Base-by-base conservation (phyloP, 257 asterid genomes). In the Solanum piurae region DNA sequence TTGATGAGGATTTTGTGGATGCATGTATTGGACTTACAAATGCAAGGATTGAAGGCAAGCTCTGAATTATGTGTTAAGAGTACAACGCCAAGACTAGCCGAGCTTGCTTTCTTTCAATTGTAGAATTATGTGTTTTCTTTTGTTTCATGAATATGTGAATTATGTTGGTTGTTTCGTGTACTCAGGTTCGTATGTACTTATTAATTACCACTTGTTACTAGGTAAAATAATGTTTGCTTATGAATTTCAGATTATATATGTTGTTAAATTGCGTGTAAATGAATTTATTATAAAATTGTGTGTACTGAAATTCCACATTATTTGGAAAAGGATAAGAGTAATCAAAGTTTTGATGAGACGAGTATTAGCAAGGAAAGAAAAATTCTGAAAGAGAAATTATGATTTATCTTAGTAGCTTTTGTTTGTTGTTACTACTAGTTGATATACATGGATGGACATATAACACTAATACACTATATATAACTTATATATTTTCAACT, bases 1-100 rank as follows among this genome's bases (percentile, higher is more conserved):
- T 97, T 23, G 93, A 92, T 68, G 95, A 80, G 44, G 99, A 95
- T 89, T 95, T 97, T 86, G 99, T 97, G n/a, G 98, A 95, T 91
- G 98, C 98, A 0, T 97, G 99, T 89, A 93, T 87, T 2, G 98
- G 95, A 4, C 83, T 95, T 37, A 95, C 98, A 0, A 68, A 87
- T 25, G 98, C 98, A 33, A 89, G 98, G 93, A 90, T 89, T 64
- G 94, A 93, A 52, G 98, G 98, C 7, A 92, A 90, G 42, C 91
- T 88, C 29, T 94, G 88, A 90, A 29, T 29, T 29, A 29, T 29
- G 31, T 29, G 31, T 29, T 29, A 29, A 29, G 31, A 29, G 31
- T 29, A 29, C 31, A 29, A 29, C 2, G 31, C 31, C 31, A 38
- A 38, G 34, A 33, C 34, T 23, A 60, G 2, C 12, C 2, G 9